A percentile compares a stretch with the other conserved stretches of the same genome.
Conservation (phyloP, 1,284 basidiomycete species). For the Cystobasidium slooffiae region DNA sequence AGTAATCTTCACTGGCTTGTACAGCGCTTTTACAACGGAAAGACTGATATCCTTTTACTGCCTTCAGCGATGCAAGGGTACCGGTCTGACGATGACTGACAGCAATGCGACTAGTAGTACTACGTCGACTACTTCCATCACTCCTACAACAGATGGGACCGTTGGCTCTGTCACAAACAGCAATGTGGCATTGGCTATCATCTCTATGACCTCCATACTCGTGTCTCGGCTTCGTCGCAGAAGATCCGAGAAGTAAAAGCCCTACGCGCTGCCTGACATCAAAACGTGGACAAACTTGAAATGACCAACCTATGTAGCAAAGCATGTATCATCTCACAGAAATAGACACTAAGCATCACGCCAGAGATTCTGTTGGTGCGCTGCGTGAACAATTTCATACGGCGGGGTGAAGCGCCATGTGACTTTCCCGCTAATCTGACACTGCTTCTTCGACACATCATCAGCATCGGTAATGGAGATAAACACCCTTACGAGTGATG, state of each 20-base stretch:
- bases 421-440: no score
- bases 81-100: slow-evolving; percentile 45
- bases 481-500: no score
- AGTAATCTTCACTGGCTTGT: slow-evolving; percentile 1
- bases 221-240: not conserved
- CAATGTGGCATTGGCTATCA: slow-evolving; percentile 25
- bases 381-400: no score
- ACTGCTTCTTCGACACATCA: no score
- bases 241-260: no score
- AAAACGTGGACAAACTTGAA: not conserved
- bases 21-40: not conserved
- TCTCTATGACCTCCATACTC: slow-evolving; percentile 40
- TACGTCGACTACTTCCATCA: slow-evolving; percentile 13
- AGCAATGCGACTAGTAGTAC: slow-evolving; percentile 36
- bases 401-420: no score
- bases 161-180: slow-evolving; percentile 28
- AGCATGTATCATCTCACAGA: slow-evolving; percentile 21
- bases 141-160: slow-evolving; percentile 28
- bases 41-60: not conserved
- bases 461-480: no score
- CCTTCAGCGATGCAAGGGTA: slow-evolving; percentile 51
- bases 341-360: no score
- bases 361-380: no score
- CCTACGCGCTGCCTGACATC: no score
- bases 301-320: slow-evolving; percentile 17